Evolutionary conservation across 2,329 filamentous ascomycete genomes (phyloP), one percentile per base, ranked within the genome.

Genomic region (Neofusicoccum laricinum): DNA sequence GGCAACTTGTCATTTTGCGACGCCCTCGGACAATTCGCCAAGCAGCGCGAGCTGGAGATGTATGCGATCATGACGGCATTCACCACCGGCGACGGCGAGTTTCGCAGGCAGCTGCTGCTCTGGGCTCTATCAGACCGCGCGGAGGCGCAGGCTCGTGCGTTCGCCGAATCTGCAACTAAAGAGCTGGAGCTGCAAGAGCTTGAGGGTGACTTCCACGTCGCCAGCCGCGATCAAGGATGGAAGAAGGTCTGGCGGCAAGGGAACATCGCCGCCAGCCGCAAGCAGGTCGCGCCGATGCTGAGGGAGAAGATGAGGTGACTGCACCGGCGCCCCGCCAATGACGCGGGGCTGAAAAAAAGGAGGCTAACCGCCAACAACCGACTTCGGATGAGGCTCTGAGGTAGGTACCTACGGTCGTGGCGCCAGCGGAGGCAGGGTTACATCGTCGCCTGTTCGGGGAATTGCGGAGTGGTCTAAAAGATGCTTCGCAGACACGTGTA

Each of bases 41-140:
- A 76, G n/a, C 85, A 88, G 72, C 81, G 84, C 64, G 68, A 77
- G 0, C 74, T 93, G n/a, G 86, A 88, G 64, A 71, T 93, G 10
- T 85, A 84, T 8, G 82, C 81, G 10, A 78, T 93, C 63, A 90
- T 93, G 88, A 92, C 90, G 1, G 86, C 86, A n/a, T 86, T 81
- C 19, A 80, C 82, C 21, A 73, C 78, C 3, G 78, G 81, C 0
- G 77, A 76, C 0, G 86, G 84, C 0, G 71, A 79, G 15, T 91
- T 93, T 66, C 79, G 80, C 67, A 80, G 91, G 58, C 86, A 95
- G 71, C 73, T 93, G 41, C 76, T 94, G 5, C 77, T 93, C 0
- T 90, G 89, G 85, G 88, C 84, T 0, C 71, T 86, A 1, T 84
- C 80, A 30, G 77, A 81, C 1, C 73, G 74, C 3, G 88, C 83